Percentiles rank a stretch among this genome's conserved stretches.
Evolutionary conservation across 257 asterid species (phyloP).

Genomic region (Echites panduratus): DNA sequence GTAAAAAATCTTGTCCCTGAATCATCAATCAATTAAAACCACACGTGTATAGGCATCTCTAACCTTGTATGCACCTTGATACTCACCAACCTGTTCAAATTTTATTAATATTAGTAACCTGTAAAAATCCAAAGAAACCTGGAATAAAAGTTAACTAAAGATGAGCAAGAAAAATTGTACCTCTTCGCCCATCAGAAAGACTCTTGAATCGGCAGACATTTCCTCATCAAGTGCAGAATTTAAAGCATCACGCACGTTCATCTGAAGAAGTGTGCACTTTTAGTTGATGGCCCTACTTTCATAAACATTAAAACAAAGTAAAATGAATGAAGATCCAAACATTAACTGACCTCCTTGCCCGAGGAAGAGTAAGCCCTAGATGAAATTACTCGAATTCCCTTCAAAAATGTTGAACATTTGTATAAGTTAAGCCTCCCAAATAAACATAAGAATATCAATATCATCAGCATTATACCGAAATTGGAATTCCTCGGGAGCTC

Average conservation of each 20-base stretch:
- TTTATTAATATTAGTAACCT: not conserved
- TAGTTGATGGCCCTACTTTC: not conserved
- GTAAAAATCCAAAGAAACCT: constrained; percentile 17
- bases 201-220: constrained; percentile 96
- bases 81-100: constrained; percentile 81
- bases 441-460: not conserved
- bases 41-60: constrained; percentile 13
- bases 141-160: constrained; percentile 4
- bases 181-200: constrained; percentile 95
- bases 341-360: constrained; percentile 47
- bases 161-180: constrained; percentile 24
- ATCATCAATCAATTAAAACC: not conserved
- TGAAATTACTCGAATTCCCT: constrained; percentile 54
- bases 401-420: not conserved
- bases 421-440: not conserved
- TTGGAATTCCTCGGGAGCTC: not conserved
- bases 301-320: not conserved
- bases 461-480: not conserved
- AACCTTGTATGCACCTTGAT: constrained; percentile 98
- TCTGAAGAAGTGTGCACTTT: constrained; percentile 35
- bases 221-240: constrained; percentile 95
- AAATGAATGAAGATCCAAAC: not conserved
- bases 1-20: not conserved
- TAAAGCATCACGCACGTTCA: constrained; percentile 88
- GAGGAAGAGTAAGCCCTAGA: constrained; percentile 63